Evolutionary conservation across 1,284 basidiomycete genomes (phyloP).

Genomic region (Singerocomus inundabilis): DNA sequence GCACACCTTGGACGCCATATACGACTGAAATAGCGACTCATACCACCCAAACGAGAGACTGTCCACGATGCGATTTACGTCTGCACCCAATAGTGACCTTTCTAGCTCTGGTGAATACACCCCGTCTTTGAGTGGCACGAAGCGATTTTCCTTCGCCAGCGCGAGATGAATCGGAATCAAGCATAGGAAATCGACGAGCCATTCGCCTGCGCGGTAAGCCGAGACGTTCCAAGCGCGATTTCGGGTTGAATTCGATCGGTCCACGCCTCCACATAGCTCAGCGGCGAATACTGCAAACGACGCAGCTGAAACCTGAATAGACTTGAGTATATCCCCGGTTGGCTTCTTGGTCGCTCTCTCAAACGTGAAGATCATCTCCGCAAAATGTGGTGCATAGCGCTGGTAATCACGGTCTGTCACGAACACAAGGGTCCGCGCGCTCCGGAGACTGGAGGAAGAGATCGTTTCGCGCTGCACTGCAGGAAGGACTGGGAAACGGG

Average conservation of each 20-base stretch:
- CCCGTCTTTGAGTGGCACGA: conserved; percentile 60
- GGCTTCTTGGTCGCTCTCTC: conserved; percentile 43
- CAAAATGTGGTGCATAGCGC: conserved; percentile 43
- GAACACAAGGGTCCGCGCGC: conserved; percentile 40
- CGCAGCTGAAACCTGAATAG: conserved; percentile 29
- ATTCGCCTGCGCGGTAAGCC: conserved; percentile 51
- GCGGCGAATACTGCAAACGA: conserved; percentile 22
- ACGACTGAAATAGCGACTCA: conserved; percentile 61
- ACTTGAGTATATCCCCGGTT: conserved; percentile 41
- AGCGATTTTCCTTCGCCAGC: conserved; percentile 55
- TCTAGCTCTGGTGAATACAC: conserved; percentile 50
- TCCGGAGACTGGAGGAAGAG: conserved; percentile 33
- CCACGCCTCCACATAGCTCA: conserved; percentile 14
- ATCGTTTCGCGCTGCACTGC: conserved; percentile 51
- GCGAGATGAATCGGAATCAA: conserved; percentile 65
- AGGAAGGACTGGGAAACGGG: conserved; percentile 57
- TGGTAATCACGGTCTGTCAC: conserved; percentile 40
- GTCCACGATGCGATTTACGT: conserved; percentile 57
- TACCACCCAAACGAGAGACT: conserved; percentile 63
- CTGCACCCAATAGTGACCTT: conserved; percentile 52
- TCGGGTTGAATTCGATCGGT: background rate
- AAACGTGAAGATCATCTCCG: conserved; percentile 45
- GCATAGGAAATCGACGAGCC: conserved; percentile 60
- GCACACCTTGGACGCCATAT: conserved; percentile 54
- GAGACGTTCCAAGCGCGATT: conserved; percentile 34